Conservation (phyloP, 768 basidiomycete species). For the Hericium rajendrae region DNA sequence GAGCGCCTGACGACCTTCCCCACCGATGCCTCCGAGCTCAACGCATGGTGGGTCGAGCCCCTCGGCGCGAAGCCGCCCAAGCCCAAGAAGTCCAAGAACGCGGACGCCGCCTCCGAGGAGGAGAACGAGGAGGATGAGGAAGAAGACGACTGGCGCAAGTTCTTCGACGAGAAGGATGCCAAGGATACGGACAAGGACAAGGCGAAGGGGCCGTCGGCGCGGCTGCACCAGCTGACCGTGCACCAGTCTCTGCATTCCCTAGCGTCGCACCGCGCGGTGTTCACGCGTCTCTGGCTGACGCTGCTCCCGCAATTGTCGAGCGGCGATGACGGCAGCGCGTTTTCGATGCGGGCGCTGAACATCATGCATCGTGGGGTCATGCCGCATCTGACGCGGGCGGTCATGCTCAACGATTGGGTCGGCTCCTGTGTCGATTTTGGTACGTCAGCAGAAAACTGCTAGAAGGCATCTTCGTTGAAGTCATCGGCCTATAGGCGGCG, state of each 20-base stretch:
- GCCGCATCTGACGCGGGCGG: slow-evolving; percentile 70
- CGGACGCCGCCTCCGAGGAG: slow-evolving; percentile 2
- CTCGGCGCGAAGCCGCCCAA: slow-evolving; percentile 48
- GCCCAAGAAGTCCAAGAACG: slow-evolving; percentile 30
- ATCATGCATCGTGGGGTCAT: slow-evolving; percentile 78
- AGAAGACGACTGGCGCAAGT: slow-evolving; percentile 70
- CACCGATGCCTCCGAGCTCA: slow-evolving; percentile 54
- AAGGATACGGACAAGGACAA: slow-evolving; percentile 16
- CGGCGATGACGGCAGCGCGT: slow-evolving; percentile 25
- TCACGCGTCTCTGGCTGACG: slow-evolving; percentile 72
- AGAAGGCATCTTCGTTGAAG: too few species aligned
- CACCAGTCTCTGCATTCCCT: slow-evolving; percentile 74
- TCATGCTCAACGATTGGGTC: slow-evolving; percentile 89
- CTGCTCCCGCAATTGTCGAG: slow-evolving; percentile 52
- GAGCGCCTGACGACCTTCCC: slow-evolving; percentile 69
- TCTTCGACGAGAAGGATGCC: slow-evolving; percentile 51
- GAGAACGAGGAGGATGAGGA: slow-evolving; percentile 24
- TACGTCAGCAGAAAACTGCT: too few species aligned
- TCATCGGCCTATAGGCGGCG: slow-evolving; percentile 63
- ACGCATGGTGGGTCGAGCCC: slow-evolving; percentile 72
- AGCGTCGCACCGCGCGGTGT: slow-evolving; percentile 68
- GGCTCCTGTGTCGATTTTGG: slow-evolving; percentile 76
- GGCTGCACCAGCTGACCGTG: slow-evolving; percentile 57
- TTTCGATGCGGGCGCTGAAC: slow-evolving; percentile 53
- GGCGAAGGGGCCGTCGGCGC: slow-evolving; percentile 23